Evolutionary conservation across 2,329 filamentous ascomycete species (phyloP), one percentile per base, ranked within the genome.

Genomic region (Hawksworthiomyces lignivorus): DNA sequence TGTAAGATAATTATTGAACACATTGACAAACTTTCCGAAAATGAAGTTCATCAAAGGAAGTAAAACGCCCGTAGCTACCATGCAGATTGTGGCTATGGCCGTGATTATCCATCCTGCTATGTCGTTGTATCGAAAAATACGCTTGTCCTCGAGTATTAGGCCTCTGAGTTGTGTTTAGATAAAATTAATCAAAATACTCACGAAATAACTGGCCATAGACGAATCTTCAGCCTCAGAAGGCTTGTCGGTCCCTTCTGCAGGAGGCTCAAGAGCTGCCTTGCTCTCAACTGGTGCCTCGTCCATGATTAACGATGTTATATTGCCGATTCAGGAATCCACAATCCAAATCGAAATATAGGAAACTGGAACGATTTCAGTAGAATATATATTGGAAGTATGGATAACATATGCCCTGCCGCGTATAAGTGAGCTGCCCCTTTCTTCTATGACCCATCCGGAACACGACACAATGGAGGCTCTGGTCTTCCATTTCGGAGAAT

Each of bases 41-140:
- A 80, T 62, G 29, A 80, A 61, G 28, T 77, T 74, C 73, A 81
- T 78, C 26, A 78, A 50, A 0, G 74, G 75, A 7, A 75, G 49
- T 10, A 59, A 51, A 3, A 56, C 56, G 33, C 64, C 64, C 1
- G 63, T 49, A 7, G 53, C 60, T 15, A 67, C 51, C 57, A 64
- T 62, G 45, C 55, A 60, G 15, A 62, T 9, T 14, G 62, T 48
- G 18, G 64, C 61, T 15, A 63, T 39, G 17, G 32, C 36, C 38
- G 66, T 66, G 35, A 64, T 48, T 15, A 53, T 29, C 61, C 63
- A 67, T 41, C 63, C 63, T 4, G 50, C 14, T 6, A 47, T 43
- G 43, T 68, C 61, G 35, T 62, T 65, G 53, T 67, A 68, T 9
- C 47, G 50, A 27, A 51, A 52, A 14, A 52, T 41, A 10, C 50